phyloP scores from a whole-genome alignment of 345 rosid species.

The Pugionium cornutum region DNA sequence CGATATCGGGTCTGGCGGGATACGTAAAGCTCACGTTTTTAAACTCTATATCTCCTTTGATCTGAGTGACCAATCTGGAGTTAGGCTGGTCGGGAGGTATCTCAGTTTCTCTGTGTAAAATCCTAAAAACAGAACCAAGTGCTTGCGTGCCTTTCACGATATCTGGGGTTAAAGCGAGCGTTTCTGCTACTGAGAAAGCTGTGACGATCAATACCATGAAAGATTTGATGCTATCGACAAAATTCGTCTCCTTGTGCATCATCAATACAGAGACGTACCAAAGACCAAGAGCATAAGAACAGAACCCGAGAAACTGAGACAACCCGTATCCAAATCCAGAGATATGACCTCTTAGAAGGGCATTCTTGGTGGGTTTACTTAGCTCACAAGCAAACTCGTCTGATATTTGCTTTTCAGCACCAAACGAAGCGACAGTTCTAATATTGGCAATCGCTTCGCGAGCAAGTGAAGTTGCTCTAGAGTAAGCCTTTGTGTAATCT shows the following conservation, averaged over 20 bases:
- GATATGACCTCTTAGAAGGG: conserved; percentile 65
- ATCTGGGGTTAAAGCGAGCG: conserved; percentile 84
- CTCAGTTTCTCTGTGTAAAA: conserved; percentile 56
- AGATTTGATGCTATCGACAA: conserved; percentile 59
- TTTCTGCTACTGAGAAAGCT: conserved; percentile 66
- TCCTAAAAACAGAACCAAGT: conserved; percentile 65
- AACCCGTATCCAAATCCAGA: conserved; percentile 77
- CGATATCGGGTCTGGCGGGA: conserved; percentile 64
- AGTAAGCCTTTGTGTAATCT: conserved; percentile 57
- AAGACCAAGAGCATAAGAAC: conserved; percentile 83
- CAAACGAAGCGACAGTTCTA: conserved; percentile 72
- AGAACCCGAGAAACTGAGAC: conserved; percentile 58
- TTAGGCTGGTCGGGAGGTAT: conserved; percentile 49
- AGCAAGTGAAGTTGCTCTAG: conserved; percentile 65
- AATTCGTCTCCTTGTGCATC: conserved; percentile 50
- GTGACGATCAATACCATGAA: conserved; percentile 74
- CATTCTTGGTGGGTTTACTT: conserved; percentile 57
- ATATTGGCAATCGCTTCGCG: conserved; percentile 75
- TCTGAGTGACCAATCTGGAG: conserved; percentile 42
- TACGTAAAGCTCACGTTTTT: conserved; percentile 63
- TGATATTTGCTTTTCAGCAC: conserved; percentile 37
- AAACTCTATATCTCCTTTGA: conserved; percentile 64
- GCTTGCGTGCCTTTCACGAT: conserved; percentile 89
- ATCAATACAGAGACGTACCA: conserved; percentile 80
- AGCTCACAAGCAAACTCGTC: conserved; percentile 32